Percentiles rank a stretch among this genome's conserved stretches.
Evolutionary conservation across 179 eudicot species (phyloP).

Genomic region (Silene noctiflora): DNA sequence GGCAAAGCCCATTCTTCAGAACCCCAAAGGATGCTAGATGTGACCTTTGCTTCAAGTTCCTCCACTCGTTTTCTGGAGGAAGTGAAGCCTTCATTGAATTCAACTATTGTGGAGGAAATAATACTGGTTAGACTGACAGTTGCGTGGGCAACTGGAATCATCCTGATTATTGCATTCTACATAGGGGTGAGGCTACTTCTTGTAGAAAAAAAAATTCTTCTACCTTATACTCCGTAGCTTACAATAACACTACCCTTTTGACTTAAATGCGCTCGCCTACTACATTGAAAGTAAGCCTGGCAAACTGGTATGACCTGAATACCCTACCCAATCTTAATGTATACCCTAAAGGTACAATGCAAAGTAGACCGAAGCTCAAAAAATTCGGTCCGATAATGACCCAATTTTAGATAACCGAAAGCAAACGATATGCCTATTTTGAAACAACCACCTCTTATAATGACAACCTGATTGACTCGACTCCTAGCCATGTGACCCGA

Average conservation of each 20-base stretch:
- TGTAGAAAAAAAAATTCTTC: too few relatives aligned
- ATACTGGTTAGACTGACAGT: conserved; percentile 61
- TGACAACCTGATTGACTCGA: not conserved
- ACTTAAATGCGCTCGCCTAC: not conserved
- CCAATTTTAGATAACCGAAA: not conserved
- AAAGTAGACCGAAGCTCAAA: too few relatives aligned
- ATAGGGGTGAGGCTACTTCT: conserved; percentile 53
- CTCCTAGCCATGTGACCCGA: not conserved
- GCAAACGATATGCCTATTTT: not conserved
- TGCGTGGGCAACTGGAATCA: conserved; percentile 78
- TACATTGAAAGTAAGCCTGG: not conserved
- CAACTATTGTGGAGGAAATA: conserved; percentile 37
- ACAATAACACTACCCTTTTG: not conserved
- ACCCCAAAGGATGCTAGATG: conserved; percentile 40
- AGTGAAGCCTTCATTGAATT: conserved; percentile 29
- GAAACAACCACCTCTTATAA: not conserved
- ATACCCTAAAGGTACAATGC: too few relatives aligned
- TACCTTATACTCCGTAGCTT: not conserved
- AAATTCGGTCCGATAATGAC: too few relatives aligned
- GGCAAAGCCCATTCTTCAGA: conserved; percentile 34
- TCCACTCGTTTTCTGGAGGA: conserved; percentile 60
- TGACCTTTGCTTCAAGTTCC: conserved; percentile 36
- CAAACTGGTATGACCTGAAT: not conserved
- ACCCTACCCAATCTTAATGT: not conserved
- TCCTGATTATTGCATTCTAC: conserved; percentile 65